phyloP scores from a whole-genome alignment of 768 basidiomycete species.

The Artomyces pyxidatus region DNA sequence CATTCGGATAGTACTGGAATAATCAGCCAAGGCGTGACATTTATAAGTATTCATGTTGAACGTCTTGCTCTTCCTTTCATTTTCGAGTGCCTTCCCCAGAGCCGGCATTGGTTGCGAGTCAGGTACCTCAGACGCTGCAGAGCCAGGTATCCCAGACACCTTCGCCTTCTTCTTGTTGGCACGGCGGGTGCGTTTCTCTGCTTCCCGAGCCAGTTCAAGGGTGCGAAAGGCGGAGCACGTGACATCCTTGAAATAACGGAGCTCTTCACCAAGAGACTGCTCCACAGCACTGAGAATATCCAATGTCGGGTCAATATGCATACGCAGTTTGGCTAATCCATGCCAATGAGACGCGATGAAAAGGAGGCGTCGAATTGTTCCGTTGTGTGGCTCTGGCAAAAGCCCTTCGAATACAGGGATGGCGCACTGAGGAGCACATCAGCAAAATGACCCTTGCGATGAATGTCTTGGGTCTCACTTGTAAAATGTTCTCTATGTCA shows the following conservation, averaged over 20 bases:
- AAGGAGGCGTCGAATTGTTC: conserved; percentile 14
- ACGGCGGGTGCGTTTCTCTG: background rate
- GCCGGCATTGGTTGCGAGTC: too few relatives aligned
- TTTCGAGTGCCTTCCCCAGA: too few relatives aligned
- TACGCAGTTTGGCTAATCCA: conserved; percentile 25
- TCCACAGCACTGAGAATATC: conserved; percentile 15
- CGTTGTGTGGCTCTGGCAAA: conserved; percentile 20
- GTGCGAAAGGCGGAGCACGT: conserved; percentile 22
- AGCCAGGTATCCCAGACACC: too few relatives aligned
- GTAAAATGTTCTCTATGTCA: conserved; percentile 10
- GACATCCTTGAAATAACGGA: conserved; percentile 20
- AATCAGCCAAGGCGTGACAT: conserved; percentile 29
- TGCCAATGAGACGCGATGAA: conserved; percentile 27
- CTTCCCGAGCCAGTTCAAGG: background rate
- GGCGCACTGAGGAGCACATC: conserved; percentile 19
- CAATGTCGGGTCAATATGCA: conserved; percentile 25
- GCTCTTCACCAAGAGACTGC: conserved; percentile 4
- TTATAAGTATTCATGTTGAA: conserved; percentile 30
- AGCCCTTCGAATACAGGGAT: conserved; percentile 29
- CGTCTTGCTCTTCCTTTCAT: too few relatives aligned
- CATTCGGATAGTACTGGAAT: conserved; percentile 17
- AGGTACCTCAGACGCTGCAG: background rate
- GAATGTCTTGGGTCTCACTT: conserved; percentile 2
- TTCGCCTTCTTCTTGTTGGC: background rate
- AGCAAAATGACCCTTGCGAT: background rate